These are phyloP conservation scores for Apiotrichum porosum DNA, from an alignment of 1,284 basidiomycete genomes.

Conservation along the genomic window DNA sequence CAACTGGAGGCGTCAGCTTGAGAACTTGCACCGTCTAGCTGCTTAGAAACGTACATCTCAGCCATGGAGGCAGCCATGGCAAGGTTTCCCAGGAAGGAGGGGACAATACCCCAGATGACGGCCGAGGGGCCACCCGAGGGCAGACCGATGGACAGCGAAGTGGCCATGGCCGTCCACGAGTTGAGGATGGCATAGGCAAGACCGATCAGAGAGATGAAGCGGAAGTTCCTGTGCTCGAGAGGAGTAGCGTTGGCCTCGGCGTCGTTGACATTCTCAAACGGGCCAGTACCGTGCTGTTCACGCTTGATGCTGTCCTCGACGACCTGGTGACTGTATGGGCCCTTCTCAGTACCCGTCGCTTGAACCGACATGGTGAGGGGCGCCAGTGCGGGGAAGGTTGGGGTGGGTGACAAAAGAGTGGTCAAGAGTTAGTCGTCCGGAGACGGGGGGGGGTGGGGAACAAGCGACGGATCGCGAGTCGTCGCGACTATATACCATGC, in stretches of 20 bases:
- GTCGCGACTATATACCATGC: too few species aligned
- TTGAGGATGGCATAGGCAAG: conserved; percentile 34
- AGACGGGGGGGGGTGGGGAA: too few species aligned
- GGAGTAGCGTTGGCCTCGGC: not conserved
- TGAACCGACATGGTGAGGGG: too few species aligned
- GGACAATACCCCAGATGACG: conserved; percentile 46
- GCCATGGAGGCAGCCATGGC: conserved; percentile 42
- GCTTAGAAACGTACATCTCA: conserved; percentile 31
- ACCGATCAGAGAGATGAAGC: conserved; percentile 24
- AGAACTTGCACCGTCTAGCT: too few species aligned
- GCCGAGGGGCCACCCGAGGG: conserved; percentile 44
- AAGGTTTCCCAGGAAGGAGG: conserved; percentile 39
- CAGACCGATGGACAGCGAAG: conserved; percentile 27
- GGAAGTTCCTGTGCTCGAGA: conserved; percentile 17
- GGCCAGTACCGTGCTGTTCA: conserved; percentile 23
- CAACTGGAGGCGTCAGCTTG: too few species aligned
- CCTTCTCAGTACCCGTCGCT: too few species aligned
- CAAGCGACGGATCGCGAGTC: too few species aligned
- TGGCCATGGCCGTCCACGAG: conserved; percentile 28
- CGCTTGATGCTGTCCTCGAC: conserved; percentile 24
- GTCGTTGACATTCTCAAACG: conserved; percentile 11
- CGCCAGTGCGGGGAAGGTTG: too few species aligned
- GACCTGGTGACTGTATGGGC: conserved; percentile 14
- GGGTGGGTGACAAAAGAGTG: too few species aligned
- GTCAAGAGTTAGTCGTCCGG: too few species aligned